Percentiles rank a stretch among this genome's conserved stretches.
Conservation (phyloP, 2,329 filamentous ascomycete species). For the Calonectria pteridis region DNA sequence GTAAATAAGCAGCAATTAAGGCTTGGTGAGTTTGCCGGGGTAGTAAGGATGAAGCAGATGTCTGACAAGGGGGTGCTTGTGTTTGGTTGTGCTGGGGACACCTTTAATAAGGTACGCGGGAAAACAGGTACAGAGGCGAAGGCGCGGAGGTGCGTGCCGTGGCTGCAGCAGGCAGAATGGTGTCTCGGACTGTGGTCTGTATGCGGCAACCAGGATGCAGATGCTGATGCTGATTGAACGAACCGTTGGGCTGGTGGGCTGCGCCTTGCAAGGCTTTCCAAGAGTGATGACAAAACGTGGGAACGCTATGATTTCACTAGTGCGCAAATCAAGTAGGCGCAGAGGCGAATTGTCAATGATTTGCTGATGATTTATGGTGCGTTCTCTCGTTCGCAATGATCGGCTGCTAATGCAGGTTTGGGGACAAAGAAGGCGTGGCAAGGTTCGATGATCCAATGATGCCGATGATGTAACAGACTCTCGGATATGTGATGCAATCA, state of each 20-base stretch:
- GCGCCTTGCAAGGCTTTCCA: background rate
- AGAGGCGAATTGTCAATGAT: background rate
- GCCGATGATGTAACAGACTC: background rate
- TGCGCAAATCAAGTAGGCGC: background rate
- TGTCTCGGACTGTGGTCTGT: background rate
- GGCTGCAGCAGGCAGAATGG: background rate
- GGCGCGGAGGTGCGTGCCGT: too few species aligned
- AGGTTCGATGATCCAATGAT: background rate
- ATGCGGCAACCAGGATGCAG: background rate
- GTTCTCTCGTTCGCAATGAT: background rate
- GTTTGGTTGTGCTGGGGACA: background rate
- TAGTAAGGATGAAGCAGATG: background rate
- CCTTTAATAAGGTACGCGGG: background rate
- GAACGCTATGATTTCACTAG: background rate
- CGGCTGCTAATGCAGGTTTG: background rate
- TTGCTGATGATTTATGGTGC: background rate
- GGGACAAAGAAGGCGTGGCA: background rate
- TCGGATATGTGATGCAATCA: background rate
- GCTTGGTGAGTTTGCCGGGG: background rate
- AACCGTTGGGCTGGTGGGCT: background rate
- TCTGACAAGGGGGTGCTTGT: background rate
- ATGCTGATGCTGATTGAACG: background rate
- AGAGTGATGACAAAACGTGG: background rate
- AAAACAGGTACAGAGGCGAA: background rate
- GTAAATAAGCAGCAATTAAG: conserved; percentile 13